Conservation (phyloP, 2,329 filamentous ascomycete species). For the Cladosporium halotolerans region DNA sequence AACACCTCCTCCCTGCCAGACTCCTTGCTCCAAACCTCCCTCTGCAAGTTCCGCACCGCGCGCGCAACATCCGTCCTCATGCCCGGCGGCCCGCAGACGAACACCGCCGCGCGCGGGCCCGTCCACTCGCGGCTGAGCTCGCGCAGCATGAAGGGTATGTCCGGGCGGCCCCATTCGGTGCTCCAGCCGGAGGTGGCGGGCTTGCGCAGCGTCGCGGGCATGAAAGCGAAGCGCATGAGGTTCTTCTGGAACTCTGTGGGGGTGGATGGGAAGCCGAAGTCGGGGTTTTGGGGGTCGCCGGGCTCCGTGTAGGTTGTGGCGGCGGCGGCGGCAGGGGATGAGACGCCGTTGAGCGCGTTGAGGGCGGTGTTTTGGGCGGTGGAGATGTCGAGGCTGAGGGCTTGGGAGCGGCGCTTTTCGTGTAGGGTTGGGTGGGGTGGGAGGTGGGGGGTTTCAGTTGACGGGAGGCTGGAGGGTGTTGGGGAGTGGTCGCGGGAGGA, state of each 20-base stretch:
- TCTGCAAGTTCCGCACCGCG: conserved; percentile 75
- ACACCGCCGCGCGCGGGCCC: conserved; percentile 77
- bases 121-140: conserved; percentile 75
- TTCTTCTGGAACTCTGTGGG: conserved; percentile 85
- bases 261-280: conserved; percentile 69
- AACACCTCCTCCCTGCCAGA: conserved; percentile 81
- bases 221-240: conserved; percentile 83
- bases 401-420: conserved; percentile 37
- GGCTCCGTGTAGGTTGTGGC: conserved; percentile 15
- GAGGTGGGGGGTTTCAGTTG: conserved; percentile 24
- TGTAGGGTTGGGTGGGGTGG: conserved; percentile 31
- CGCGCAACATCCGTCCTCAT: conserved; percentile 87
- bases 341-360: conserved; percentile 9
- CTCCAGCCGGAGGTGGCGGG: conserved; percentile 67
- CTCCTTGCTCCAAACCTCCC: conserved; percentile 68
- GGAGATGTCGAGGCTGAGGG: conserved; percentile 23
- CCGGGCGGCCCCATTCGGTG: conserved; percentile 85
- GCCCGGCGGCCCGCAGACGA: conserved; percentile 81
- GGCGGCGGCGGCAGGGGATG: conserved; percentile 11
- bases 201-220: conserved; percentile 44
- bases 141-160: conserved; percentile 78
- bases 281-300: conserved; percentile 26
- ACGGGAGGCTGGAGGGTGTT: conserved; percentile 7
- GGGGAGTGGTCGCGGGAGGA: conserved; percentile 30
- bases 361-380: conserved; percentile 34